A percentile compares a stretch with the other conserved stretches of the same genome.
phyloP scores from a whole-genome alignment of 371 early-diverging fungal species.

The Dinochytrium kinnereticum region DNA sequence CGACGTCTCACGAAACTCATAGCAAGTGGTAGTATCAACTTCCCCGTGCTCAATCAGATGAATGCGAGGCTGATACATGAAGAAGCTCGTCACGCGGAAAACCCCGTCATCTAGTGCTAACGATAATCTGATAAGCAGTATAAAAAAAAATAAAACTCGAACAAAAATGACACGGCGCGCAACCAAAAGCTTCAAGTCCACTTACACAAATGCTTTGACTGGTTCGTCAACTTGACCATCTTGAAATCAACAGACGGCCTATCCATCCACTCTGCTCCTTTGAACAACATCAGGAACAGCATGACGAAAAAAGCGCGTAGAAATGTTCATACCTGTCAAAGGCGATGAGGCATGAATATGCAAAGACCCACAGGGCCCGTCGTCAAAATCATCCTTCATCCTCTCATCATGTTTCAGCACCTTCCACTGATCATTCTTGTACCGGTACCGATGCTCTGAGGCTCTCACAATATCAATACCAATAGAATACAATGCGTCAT shows the following conservation, averaged over 20 bases:
- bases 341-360: constrained; percentile 45
- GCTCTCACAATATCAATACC: constrained; percentile 51
- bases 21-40: constrained; percentile 10
- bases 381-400: constrained; percentile 14
- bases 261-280: constrained; percentile 46
- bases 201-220: too few species aligned
- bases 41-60: constrained; percentile 43
- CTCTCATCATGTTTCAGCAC: constrained; percentile 15
- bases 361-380: neutral
- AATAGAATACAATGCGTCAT: constrained; percentile 43
- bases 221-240: constrained; percentile 49
- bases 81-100: constrained; percentile 52
- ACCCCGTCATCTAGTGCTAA: constrained; percentile 24
- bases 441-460: constrained; percentile 42
- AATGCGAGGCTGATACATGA: constrained; percentile 55
- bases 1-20: constrained; percentile 44
- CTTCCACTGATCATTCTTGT: constrained; percentile 45
- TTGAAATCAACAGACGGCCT: neutral
- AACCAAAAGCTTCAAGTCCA: too few species aligned
- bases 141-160: too few species aligned
- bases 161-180: too few species aligned
- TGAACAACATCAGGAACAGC: neutral
- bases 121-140: too few species aligned
- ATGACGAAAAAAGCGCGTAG: neutral
- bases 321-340: constrained; percentile 33